A percentile compares a stretch with the other conserved stretches of the same genome.
Evolutionary conservation across 2,329 filamentous ascomycete species (phyloP).

Genomic region (Trichoderma arundinaceum): DNA sequence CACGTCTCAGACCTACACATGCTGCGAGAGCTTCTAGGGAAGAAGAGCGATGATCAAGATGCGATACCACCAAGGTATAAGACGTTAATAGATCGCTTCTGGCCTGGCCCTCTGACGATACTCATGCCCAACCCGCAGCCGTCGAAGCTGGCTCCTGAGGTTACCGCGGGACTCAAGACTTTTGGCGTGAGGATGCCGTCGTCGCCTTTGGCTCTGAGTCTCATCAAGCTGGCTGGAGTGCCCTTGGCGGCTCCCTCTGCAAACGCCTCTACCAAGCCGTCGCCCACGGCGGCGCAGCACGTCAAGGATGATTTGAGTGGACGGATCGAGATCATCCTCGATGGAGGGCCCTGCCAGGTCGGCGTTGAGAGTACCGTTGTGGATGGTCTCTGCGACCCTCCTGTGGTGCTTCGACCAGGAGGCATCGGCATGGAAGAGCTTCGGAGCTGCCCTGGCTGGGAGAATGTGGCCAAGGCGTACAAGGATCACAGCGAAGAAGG

Average conservation of each 20-base stretch:
- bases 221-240: constrained; percentile 78
- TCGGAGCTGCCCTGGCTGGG: constrained; percentile 77
- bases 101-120: constrained; percentile 94
- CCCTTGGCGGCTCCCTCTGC: constrained; percentile 92
- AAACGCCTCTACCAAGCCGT: constrained; percentile 92
- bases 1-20: constrained; percentile 84
- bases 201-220: constrained; percentile 79
- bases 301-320: constrained; percentile 84
- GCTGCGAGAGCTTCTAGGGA: constrained; percentile 65
- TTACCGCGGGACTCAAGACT: constrained; percentile 81
- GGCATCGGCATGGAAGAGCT: constrained; percentile 85
- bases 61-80: constrained; percentile 76
- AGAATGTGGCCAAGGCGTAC: constrained; percentile 76
- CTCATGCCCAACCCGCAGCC: constrained; percentile 76
- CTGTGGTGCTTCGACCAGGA: constrained; percentile 82
- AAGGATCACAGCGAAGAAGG: constrained; percentile 73
- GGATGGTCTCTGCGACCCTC: constrained; percentile 82
- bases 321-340: constrained; percentile 83
- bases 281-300: constrained; percentile 87
- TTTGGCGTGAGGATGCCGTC: constrained; percentile 92
- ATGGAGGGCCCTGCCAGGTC: constrained; percentile 84
- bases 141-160: constrained; percentile 81
- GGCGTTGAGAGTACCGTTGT: constrained; percentile 98
- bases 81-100: constrained; percentile 80
- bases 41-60: constrained; percentile 40